phyloP scores from a whole-genome alignment of 176 grass and related monocot genomes.

The Leersia perrieri region DNA sequence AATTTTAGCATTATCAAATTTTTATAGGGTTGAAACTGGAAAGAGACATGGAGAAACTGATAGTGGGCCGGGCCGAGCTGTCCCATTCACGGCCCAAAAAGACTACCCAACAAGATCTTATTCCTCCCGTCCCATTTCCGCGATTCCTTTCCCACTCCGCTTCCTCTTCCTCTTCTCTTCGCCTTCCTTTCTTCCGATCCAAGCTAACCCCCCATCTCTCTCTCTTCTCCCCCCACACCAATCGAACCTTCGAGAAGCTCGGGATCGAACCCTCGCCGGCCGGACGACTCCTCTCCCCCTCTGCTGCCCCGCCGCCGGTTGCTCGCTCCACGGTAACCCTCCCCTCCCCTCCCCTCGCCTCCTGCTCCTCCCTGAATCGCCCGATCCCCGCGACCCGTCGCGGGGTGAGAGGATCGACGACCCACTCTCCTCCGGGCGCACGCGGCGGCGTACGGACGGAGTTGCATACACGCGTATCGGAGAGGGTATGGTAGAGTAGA shows the following conservation, averaged over 20 bases:
- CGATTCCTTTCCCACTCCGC: slow-evolving; percentile 1
- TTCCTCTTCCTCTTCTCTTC: too few species aligned
- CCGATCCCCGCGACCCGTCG: neutral
- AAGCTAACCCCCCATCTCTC: slow-evolving; percentile 2
- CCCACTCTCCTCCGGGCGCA: neutral
- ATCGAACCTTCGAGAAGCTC: neutral
- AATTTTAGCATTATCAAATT: too few species aligned
- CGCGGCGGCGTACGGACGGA: neutral
- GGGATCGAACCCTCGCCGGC: neutral
- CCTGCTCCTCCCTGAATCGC: neutral
- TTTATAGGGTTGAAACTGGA: too few species aligned
- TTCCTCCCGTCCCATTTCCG: too few species aligned
- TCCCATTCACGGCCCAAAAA: neutral
- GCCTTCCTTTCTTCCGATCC: slow-evolving; percentile 19
- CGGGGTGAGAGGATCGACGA: neutral
- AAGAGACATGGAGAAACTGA: too few species aligned
- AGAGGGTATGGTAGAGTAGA: neutral
- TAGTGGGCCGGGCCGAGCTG: too few species aligned
- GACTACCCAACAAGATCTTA: neutral
- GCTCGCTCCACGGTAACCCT: neutral
- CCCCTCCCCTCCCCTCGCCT: neutral
- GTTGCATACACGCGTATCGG: neutral
- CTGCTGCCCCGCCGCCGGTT: too few species aligned
- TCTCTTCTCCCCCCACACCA: neutral
- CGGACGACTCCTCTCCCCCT: neutral